Conservation (phyloP, 2,329 filamentous ascomycete genomes). For the Exophiala aquamarina region DNA sequence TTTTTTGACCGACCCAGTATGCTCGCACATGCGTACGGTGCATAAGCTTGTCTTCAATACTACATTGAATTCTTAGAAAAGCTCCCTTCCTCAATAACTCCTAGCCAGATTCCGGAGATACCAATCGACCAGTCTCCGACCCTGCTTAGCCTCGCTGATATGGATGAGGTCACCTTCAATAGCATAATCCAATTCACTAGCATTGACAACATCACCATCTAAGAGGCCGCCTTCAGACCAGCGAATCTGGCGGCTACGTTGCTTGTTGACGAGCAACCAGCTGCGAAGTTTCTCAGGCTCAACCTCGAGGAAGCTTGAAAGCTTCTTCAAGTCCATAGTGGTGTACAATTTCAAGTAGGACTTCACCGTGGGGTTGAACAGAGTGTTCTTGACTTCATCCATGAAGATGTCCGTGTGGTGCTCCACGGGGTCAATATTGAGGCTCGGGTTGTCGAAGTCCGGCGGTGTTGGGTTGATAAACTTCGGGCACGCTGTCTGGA, state of each 20-base stretch:
- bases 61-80: neutral
- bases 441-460: slow-evolving; percentile 93
- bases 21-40: too few relatives aligned
- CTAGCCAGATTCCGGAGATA: slow-evolving; percentile 95
- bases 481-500: slow-evolving; percentile 96
- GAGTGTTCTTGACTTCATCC: slow-evolving; percentile 99
- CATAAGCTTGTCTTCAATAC: too few relatives aligned
- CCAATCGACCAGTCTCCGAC: slow-evolving; percentile 96
- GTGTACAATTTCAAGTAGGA: slow-evolving; percentile 99
- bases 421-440: slow-evolving; percentile 96
- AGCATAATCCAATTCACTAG: slow-evolving; percentile 95
- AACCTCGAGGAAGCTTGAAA: slow-evolving; percentile 94
- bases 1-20: too few relatives aligned
- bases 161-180: slow-evolving; percentile 97
- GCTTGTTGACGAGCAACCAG: slow-evolving; percentile 96
- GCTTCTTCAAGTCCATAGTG: slow-evolving; percentile 98
- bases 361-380: slow-evolving; percentile 93
- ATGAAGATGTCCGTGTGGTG: slow-evolving; percentile 98
- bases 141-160: slow-evolving; percentile 98
- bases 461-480: slow-evolving; percentile 98
- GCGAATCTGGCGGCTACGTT: slow-evolving; percentile 92
- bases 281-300: slow-evolving; percentile 93
- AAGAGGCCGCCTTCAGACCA: slow-evolving; percentile 88
- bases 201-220: slow-evolving; percentile 89
- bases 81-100: slow-evolving; percentile 67